Evolutionary conservation across 2,329 filamentous ascomycete species (phyloP).

Genomic region (Neofusicoccum sp.): DNA sequence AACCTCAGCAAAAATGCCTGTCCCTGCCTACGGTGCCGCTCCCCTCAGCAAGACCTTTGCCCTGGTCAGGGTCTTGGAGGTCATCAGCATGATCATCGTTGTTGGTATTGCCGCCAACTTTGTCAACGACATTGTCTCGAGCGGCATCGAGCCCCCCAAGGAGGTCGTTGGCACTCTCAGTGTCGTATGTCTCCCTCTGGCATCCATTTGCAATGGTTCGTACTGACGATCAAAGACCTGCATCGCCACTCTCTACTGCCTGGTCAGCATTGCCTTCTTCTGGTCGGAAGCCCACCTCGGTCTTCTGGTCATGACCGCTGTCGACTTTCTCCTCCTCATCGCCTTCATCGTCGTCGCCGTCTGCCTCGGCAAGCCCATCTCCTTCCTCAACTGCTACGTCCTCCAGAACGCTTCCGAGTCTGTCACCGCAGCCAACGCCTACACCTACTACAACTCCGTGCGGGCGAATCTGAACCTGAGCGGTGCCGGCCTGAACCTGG

Average conservation of each 20-base stretch:
- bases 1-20: conserved; percentile 45
- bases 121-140: conserved; percentile 72
- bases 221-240: conserved; percentile 61
- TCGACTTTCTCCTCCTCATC: conserved; percentile 72
- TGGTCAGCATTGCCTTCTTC: conserved; percentile 72
- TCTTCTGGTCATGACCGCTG: conserved; percentile 68
- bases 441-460: conserved; percentile 57
- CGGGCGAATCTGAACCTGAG: conserved; percentile 55
- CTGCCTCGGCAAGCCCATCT: conserved; percentile 77
- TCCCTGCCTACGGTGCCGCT: conserved; percentile 66
- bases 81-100: conserved; percentile 71
- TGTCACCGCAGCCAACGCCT: conserved; percentile 45
- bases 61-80: conserved; percentile 70
- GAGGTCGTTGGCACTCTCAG: conserved; percentile 78
- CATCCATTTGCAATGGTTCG: not conserved
- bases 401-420: conserved; percentile 50
- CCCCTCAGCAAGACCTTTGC: conserved; percentile 77
- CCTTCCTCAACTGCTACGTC: conserved; percentile 71
- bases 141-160: conserved; percentile 66
- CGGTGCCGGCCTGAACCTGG: conserved; percentile 54
- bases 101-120: conserved; percentile 84
- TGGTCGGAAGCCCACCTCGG: conserved; percentile 78
- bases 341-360: conserved; percentile 78
- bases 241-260: conserved; percentile 76
- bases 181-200: conserved; percentile 63